Percentiles rank a stretch among this genome's conserved stretches.
These are phyloP conservation scores for Fraxinus platypoda DNA, from an alignment of 305 asterid species.

Conservation along the genomic window DNA sequence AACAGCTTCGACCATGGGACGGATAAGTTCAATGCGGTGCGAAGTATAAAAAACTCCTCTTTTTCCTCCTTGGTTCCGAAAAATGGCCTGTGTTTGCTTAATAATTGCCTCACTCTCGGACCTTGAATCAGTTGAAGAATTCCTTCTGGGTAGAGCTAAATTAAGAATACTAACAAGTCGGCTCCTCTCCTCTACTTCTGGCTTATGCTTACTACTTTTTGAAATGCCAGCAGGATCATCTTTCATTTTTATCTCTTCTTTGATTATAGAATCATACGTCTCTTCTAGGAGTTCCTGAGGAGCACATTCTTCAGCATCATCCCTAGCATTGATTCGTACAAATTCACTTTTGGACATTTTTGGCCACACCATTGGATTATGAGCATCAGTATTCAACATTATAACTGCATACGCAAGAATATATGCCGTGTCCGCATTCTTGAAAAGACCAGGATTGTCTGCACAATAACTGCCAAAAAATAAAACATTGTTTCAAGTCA, in stretches of 20 bases:
- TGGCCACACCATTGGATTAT: constrained; percentile 99
- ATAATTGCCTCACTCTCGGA: constrained; percentile 86
- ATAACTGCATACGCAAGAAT: constrained; percentile 99
- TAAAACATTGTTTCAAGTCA: constrained; percentile 22
- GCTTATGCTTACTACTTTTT: constrained; percentile 74
- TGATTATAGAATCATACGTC: constrained; percentile 92
- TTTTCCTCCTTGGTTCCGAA: constrained; percentile 79
- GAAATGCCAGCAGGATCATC: constrained; percentile 69
- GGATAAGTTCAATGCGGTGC: constrained; percentile 84
- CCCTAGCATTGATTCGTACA: constrained; percentile 71
- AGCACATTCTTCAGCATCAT: constrained; percentile 95
- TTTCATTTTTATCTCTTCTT: constrained; percentile 97
- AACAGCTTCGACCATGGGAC: constrained; percentile 96
- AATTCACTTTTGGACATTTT: constrained; percentile 98
- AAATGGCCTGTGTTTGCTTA: constrained; percentile 82
- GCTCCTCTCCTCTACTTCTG: constrained; percentile 82
- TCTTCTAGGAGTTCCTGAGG: constrained; percentile 93
- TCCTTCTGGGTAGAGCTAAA: constrained; percentile 88
- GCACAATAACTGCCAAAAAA: constrained; percentile 82
- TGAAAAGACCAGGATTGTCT: constrained; percentile 90
- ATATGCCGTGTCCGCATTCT: constrained; percentile 98
- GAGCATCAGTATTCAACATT: constrained; percentile 99
- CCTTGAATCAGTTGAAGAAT: constrained; percentile 64
- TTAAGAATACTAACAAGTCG: constrained; percentile 85
- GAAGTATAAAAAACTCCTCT: constrained; percentile 93